Conservation (phyloP, 1,284 basidiomycete species). For the Ganoderma leucocontextum region DNA sequence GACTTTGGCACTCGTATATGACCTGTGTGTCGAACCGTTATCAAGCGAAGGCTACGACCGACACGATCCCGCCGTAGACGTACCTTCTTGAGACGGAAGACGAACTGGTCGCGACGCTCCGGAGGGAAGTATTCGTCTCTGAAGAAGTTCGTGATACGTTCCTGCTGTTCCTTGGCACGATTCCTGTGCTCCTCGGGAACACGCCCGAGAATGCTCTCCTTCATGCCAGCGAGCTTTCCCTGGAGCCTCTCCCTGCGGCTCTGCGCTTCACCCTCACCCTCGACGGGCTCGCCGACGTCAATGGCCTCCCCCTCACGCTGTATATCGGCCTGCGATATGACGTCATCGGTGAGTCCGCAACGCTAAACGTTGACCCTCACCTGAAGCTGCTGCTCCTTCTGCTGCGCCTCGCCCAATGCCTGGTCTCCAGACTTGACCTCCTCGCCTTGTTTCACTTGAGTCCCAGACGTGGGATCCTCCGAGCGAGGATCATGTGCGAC, state of each 20-base stretch:
- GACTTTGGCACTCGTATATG: slow-evolving; percentile 92
- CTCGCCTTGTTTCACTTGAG: slow-evolving; percentile 43
- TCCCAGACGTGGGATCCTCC: slow-evolving; percentile 36
- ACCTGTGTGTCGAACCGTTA: slow-evolving; percentile 46
- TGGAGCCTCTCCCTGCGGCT: slow-evolving; percentile 59
- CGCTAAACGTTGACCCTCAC: slow-evolving; percentile 18
- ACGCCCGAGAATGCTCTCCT: slow-evolving; percentile 56
- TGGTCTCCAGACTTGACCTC: slow-evolving; percentile 46
- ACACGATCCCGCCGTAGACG: neutral
- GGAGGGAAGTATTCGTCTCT: slow-evolving; percentile 87
- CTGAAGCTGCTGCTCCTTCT: slow-evolving; percentile 34
- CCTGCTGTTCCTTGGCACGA: slow-evolving; percentile 55
- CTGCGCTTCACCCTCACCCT: slow-evolving; percentile 50
- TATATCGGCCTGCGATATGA: slow-evolving; percentile 29
- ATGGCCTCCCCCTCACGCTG: slow-evolving; percentile 37
- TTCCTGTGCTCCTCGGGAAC: slow-evolving; percentile 72
- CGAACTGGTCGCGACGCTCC: slow-evolving; percentile 85
- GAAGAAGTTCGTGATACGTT: slow-evolving; percentile 73
- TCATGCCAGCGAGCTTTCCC: slow-evolving; percentile 53
- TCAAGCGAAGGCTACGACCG: no score
- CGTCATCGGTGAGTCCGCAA: neutral
- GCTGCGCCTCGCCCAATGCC: slow-evolving; percentile 33
- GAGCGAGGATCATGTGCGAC: slow-evolving; percentile 55
- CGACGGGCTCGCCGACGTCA: slow-evolving; percentile 30
- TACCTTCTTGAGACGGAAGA: slow-evolving; percentile 81